Evolutionary conservation across 2,329 filamentous ascomycete species (phyloP).

Genomic region (Aspergillus felis): DNA sequence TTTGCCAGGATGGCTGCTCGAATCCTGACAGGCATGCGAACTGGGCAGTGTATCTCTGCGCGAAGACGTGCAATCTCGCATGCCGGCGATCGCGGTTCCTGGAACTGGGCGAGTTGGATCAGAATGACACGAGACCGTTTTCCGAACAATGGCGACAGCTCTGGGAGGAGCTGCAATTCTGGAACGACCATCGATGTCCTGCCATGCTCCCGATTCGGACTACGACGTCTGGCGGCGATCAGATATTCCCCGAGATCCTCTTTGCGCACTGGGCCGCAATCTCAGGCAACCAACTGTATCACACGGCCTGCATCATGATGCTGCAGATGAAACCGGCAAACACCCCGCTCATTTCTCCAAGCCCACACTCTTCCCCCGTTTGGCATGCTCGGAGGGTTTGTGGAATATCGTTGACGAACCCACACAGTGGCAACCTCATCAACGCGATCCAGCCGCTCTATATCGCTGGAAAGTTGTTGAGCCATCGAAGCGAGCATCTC

Average conservation of each 20-base stretch:
- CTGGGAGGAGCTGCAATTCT: slow-evolving; percentile 49
- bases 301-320: slow-evolving; percentile 52
- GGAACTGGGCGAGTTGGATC: slow-evolving; percentile 44
- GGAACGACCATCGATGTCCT: slow-evolving; percentile 44
- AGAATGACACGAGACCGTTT: slow-evolving; percentile 37
- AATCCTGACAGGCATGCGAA: slow-evolving; percentile 55
- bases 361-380: slow-evolving; percentile 38
- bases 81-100: slow-evolving; percentile 45
- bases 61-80: slow-evolving; percentile 49
- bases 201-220: slow-evolving; percentile 47
- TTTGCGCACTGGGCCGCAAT: slow-evolving; percentile 53
- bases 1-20: slow-evolving; percentile 14
- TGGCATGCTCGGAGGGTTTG: slow-evolving; percentile 55
- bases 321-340: slow-evolving; percentile 41
- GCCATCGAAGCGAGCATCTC: slow-evolving; percentile 44
- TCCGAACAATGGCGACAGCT: slow-evolving; percentile 43
- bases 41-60: slow-evolving; percentile 55
- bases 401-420: slow-evolving; percentile 54
- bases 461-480: slow-evolving; percentile 52
- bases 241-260: slow-evolving; percentile 50
- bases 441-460: slow-evolving; percentile 56
- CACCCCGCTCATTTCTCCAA: slow-evolving; percentile 15
- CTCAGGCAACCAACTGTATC: slow-evolving; percentile 54
- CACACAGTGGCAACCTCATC: slow-evolving; percentile 51
- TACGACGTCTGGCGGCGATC: slow-evolving; percentile 30